These are phyloP conservation scores for Rhodomyrtus psidioides DNA, from an alignment of 441 rosid species.

Conservation along the genomic window DNA sequence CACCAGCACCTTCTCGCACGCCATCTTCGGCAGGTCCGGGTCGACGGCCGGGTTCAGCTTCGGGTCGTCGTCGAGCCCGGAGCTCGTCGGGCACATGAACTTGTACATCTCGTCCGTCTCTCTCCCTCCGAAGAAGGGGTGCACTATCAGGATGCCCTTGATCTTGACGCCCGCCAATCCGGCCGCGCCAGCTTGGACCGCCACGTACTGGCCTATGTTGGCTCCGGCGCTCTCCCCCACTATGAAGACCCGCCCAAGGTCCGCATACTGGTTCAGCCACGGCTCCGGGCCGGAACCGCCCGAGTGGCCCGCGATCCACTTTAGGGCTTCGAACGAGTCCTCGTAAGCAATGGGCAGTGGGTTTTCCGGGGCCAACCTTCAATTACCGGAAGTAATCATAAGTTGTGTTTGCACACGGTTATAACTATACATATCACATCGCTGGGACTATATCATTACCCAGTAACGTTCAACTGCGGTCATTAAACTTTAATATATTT, in stretches of 20 bases:
- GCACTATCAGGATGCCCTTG: constrained; percentile 21
- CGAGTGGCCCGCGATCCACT: constrained; percentile 25
- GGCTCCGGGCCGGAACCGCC: constrained; percentile 15
- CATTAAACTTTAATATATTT: background rate
- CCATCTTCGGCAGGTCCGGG: constrained; percentile 17
- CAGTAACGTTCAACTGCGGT: background rate
- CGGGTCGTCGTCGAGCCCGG: constrained; percentile 28
- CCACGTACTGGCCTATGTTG: constrained; percentile 28
- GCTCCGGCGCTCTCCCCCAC: constrained; percentile 35
- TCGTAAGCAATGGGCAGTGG: constrained; percentile 25
- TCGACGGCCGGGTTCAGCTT: constrained; percentile 24
- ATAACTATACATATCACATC: background rate
- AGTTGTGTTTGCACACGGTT: background rate
- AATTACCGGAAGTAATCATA: constrained; percentile 8
- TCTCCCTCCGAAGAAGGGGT: constrained; percentile 27
- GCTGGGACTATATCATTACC: background rate
- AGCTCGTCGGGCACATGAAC: constrained; percentile 24
- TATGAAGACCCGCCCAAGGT: constrained; percentile 23
- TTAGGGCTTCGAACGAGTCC: constrained; percentile 27
- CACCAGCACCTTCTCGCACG: constrained; percentile 18
- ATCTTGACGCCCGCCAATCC: constrained; percentile 10
- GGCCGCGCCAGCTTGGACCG: constrained; percentile 12
- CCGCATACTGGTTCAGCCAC: constrained; percentile 14
- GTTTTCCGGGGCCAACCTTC: constrained; percentile 30
- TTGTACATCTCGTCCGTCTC: constrained; percentile 19